Evolutionary conservation across 495 filamentous ascomycete species (phyloP).

Genomic region (Copromyces sp.): DNA sequence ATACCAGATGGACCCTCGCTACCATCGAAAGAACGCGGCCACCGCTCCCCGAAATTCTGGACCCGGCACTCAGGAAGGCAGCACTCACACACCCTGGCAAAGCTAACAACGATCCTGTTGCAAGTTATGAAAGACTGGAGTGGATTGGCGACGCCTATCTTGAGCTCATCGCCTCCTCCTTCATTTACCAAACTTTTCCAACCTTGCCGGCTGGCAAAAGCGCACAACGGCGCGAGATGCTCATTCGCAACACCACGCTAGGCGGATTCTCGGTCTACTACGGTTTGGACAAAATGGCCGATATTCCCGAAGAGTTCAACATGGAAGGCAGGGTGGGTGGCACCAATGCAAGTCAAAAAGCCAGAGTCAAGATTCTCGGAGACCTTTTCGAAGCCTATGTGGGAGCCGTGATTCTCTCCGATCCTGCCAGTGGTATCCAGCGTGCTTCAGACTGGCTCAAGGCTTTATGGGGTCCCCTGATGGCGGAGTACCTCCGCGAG

Average conservation of each 20-base stretch:
- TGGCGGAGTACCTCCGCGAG: conserved; percentile 34
- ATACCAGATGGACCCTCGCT: conserved; percentile 33
- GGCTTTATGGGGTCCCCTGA: conserved; percentile 48
- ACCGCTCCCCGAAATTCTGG: conserved; percentile 46
- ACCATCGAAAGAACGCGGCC: conserved; percentile 35
- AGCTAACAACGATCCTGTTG: conserved; percentile 20
- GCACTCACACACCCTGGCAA: conserved; percentile 59
- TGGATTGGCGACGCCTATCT: conserved; percentile 69
- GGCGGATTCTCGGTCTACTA: conserved; percentile 54
- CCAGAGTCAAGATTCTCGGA: conserved; percentile 56
- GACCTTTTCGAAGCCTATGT: conserved; percentile 88
- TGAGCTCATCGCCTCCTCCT: conserved; percentile 54
- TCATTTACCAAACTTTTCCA: conserved; percentile 55
- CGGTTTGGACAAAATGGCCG: conserved; percentile 51
- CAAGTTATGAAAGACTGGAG: conserved; percentile 60
- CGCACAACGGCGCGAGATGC: conserved; percentile 55
- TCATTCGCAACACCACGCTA: conserved; percentile 71
- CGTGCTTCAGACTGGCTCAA: conserved; percentile 58
- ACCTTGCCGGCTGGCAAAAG: conserved; percentile 46
- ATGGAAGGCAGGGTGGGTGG: conserved; percentile 23
- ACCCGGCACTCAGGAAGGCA: conserved; percentile 45
- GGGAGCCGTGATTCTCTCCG: conserved; percentile 61
- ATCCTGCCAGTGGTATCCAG: conserved; percentile 47
- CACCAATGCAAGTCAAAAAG: conserved; percentile 33
- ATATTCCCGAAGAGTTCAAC: conserved; percentile 37